Percentiles rank a stretch among this genome's conserved stretches.
Evolutionary conservation across 2,329 filamentous ascomycete genomes (phyloP).

Genomic region (Aspergillus quadricinctus): DNA sequence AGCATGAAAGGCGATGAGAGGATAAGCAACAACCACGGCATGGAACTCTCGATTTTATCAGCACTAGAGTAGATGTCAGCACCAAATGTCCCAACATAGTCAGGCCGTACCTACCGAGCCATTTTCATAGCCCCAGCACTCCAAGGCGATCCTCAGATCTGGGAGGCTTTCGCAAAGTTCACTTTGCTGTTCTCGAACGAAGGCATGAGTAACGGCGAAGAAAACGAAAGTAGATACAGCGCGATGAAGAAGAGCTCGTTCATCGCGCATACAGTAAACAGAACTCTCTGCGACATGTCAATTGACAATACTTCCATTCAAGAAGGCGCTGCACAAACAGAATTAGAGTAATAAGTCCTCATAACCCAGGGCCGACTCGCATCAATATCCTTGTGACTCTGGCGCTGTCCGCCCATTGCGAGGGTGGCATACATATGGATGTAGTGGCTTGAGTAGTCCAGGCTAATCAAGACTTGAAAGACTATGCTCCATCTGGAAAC

Average conservation of each 20-base stretch:
- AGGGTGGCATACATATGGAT: conserved; percentile 69
- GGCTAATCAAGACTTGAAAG: conserved; percentile 83
- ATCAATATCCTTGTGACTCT: conserved; percentile 87
- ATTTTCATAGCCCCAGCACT: conserved; percentile 90
- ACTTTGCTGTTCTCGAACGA: conserved; percentile 61
- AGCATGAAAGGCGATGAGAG: conserved; percentile 79
- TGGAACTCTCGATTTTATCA: conserved; percentile 75
- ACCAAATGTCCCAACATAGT: background rate
- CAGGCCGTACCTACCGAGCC: conserved; percentile 51
- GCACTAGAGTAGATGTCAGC: conserved; percentile 38
- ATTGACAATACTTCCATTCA: background rate
- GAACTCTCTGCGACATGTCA: conserved; percentile 58
- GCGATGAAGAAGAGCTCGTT: conserved; percentile 97
- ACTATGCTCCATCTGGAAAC: conserved; percentile 90
- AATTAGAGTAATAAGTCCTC: conserved; percentile 69
- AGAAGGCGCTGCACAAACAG: conserved; percentile 52
- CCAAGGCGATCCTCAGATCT: conserved; percentile 52
- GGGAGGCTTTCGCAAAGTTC: background rate
- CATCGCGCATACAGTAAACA: conserved; percentile 78
- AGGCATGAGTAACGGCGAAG: conserved; percentile 76
- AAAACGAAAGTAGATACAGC: conserved; percentile 91
- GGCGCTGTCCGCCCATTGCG: conserved; percentile 69
- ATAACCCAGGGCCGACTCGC: conserved; percentile 78
- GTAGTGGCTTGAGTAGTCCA: conserved; percentile 91
- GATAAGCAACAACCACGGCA: conserved; percentile 71